phyloP scores from a whole-genome alignment of 2,329 filamentous ascomycete genomes.

The Seiridium cupressi region DNA sequence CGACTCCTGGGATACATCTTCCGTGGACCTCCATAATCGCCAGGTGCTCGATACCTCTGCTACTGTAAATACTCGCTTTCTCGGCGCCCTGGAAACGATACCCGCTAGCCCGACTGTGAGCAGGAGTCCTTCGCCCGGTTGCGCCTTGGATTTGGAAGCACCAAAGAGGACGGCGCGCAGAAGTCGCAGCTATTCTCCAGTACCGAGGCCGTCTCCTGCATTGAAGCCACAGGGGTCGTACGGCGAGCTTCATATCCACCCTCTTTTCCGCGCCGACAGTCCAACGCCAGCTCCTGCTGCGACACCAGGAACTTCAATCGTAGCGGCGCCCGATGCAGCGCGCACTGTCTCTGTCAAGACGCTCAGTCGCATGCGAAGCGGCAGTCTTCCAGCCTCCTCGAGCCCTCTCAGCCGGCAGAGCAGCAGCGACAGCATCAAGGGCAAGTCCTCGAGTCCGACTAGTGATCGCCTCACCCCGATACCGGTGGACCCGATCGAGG shows the following conservation, averaged over 20 bases:
- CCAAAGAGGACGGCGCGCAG: constrained; percentile 40
- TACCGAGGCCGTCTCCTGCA: constrained; percentile 28
- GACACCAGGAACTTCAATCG: constrained; percentile 69
- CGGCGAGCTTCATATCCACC: constrained; percentile 72
- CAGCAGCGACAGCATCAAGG: constrained; percentile 47
- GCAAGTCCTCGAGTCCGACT: constrained; percentile 18
- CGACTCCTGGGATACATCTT: constrained; percentile 73
- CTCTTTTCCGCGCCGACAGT: constrained; percentile 72
- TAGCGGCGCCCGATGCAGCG: constrained; percentile 67
- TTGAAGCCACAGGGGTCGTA: constrained; percentile 34
- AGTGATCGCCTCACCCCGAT: constrained; percentile 17
- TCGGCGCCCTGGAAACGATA: constrained; percentile 61
- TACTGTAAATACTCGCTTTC: constrained; percentile 44
- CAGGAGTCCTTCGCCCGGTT: constrained; percentile 63
- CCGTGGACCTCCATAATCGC: constrained; percentile 61
- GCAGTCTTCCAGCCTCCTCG: constrained; percentile 46
- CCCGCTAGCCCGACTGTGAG: constrained; percentile 64
- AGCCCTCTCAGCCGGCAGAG: constrained; percentile 49
- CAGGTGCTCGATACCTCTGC: constrained; percentile 53
- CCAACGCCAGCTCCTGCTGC: constrained; percentile 63
- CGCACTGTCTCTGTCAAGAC: constrained; percentile 59
- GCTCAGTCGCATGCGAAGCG: constrained; percentile 53
- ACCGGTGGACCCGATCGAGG: constrained; percentile 22
- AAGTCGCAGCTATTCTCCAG: constrained; percentile 52
- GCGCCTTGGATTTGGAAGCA: constrained; percentile 54